Evolutionary conservation across 305 asterid species (phyloP).

Genomic region (Petunia hybrid): DNA sequence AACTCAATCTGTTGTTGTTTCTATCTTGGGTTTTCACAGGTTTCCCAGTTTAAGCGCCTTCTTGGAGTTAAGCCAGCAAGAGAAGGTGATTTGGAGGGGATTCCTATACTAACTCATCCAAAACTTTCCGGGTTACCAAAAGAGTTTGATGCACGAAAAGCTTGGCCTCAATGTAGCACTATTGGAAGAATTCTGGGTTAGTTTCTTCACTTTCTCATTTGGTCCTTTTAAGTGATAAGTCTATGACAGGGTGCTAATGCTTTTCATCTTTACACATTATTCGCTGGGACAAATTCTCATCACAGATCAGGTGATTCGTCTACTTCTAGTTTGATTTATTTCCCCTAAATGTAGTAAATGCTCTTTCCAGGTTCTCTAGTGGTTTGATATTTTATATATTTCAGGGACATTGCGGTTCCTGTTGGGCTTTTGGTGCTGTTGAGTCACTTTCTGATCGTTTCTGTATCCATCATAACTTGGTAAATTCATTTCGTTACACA

Average conservation of each 20-base stretch:
- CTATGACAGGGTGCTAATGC: constrained; percentile 42
- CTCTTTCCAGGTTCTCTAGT: constrained; percentile 10
- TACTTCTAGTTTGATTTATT: constrained; percentile 24
- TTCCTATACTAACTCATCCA: constrained; percentile 57
- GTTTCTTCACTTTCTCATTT: constrained; percentile 38
- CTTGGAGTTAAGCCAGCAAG: constrained; percentile 79
- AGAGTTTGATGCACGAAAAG: constrained; percentile 77
- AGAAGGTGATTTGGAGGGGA: constrained; percentile 55
- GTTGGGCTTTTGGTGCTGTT: constrained; percentile 99
- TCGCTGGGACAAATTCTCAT: constrained; percentile 30
- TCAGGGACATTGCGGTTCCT: constrained; percentile 98
- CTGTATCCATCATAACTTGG: constrained; percentile 76
- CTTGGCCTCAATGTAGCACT: constrained; percentile 87
- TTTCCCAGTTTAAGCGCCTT: constrained; percentile 78
- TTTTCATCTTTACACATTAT: constrained; percentile 39
- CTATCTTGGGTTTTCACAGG: constrained; percentile 46
- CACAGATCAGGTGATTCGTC: constrained; percentile 77
- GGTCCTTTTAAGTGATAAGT: constrained; percentile 28
- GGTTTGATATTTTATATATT: not conserved
- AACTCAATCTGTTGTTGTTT: not conserved
- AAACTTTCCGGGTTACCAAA: constrained; percentile 59
- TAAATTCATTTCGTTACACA: constrained; percentile 32
- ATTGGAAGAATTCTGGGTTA: constrained; percentile 76
- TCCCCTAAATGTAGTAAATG: not conserved
- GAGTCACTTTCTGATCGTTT: constrained; percentile 91